Evolutionary conservation across 495 filamentous ascomycete genomes (phyloP).

Genomic region (Antarctomyces pellizariae): DNA sequence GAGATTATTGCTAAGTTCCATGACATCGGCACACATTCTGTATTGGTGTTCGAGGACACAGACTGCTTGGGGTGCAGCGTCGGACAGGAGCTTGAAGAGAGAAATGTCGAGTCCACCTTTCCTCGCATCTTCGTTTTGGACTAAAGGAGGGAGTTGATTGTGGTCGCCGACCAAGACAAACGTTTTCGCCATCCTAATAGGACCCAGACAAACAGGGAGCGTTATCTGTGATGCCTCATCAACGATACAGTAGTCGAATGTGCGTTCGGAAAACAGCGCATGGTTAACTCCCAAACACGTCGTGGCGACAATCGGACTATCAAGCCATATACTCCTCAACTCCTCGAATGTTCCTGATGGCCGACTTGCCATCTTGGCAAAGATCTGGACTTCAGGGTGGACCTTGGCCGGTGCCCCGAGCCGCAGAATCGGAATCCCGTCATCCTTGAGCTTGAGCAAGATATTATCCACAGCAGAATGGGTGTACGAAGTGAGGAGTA

Average conservation of each 20-base stretch:
- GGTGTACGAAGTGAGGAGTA: slow-evolving; percentile 83
- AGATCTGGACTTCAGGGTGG: slow-evolving; percentile 63
- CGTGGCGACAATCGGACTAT: slow-evolving; percentile 72
- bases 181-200: slow-evolving; percentile 76
- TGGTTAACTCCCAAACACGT: slow-evolving; percentile 86
- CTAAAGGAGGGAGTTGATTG: slow-evolving; percentile 80
- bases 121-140: slow-evolving; percentile 73
- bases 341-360: slow-evolving; percentile 59
- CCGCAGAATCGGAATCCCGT: slow-evolving; percentile 58
- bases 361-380: slow-evolving; percentile 50
- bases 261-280: slow-evolving; percentile 62
- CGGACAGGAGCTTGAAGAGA: slow-evolving; percentile 79
- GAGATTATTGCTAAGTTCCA: slow-evolving; percentile 77
- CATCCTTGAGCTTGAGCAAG: slow-evolving; percentile 63
- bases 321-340: slow-evolving; percentile 56
- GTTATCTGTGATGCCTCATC: slow-evolving; percentile 97
- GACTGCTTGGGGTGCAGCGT: slow-evolving; percentile 64
- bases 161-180: slow-evolving; percentile 95
- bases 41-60: slow-evolving; percentile 89
- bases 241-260: slow-evolving; percentile 94
- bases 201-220: slow-evolving; percentile 76
- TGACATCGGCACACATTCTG: slow-evolving; percentile 92
- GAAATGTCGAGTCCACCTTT: slow-evolving; percentile 77
- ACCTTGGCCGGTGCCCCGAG: slow-evolving; percentile 66
- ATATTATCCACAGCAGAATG: slow-evolving; percentile 98